Percentiles rank a stretch among this genome's conserved stretches.
phyloP scores from a whole-genome alignment of 2,329 filamentous ascomycete genomes.

The Aschersonia sp. region DNA sequence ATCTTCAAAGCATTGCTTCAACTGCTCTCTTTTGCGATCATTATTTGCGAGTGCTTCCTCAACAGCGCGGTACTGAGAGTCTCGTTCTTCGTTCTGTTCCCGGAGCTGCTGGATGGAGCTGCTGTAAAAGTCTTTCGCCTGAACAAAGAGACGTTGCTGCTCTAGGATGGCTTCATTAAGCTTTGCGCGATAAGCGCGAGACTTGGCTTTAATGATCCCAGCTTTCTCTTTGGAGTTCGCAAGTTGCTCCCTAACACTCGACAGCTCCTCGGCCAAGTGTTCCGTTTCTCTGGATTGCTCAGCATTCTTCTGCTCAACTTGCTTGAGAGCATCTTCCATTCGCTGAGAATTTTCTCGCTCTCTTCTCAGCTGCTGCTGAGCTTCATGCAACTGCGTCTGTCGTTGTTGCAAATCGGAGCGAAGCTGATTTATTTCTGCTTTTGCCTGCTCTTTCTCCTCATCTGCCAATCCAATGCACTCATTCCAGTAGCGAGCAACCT shows the following conservation, averaged over 20 bases:
- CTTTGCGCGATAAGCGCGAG: constrained; percentile 18
- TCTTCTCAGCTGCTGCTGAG: constrained; percentile 6
- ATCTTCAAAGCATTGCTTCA: constrained; percentile 15
- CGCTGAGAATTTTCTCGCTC: constrained; percentile 7
- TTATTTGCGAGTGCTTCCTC: constrained; percentile 14
- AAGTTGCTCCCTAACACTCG: constrained; percentile 12
- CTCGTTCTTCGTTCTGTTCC: constrained; percentile 13
- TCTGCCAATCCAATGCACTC: constrained; percentile 16
- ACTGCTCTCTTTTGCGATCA: constrained; percentile 16
- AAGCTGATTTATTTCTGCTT: constrained; percentile 13
- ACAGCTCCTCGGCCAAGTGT: constrained; percentile 13
- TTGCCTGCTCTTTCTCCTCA: constrained; percentile 13
- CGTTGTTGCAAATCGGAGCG: constrained; percentile 9
- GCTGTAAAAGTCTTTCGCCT: constrained; percentile 17
- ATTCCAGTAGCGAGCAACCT: constrained; percentile 18
- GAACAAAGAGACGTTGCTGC: constrained; percentile 27
- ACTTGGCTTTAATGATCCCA: constrained; percentile 16
- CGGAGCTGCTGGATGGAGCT: constrained; percentile 18
- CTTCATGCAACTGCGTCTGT: constrained; percentile 5
- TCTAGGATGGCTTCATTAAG: constrained; percentile 31
- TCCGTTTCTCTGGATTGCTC: constrained; percentile 10
- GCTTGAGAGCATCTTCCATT: constrained; percentile 8
- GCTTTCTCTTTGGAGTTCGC: constrained; percentile 9
- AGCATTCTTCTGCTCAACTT: constrained; percentile 9
- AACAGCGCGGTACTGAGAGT: constrained; percentile 9